These are phyloP conservation scores for Suillus fuscotomentosus DNA, from an alignment of 768 basidiomycete genomes.

Conservation along the genomic window DNA sequence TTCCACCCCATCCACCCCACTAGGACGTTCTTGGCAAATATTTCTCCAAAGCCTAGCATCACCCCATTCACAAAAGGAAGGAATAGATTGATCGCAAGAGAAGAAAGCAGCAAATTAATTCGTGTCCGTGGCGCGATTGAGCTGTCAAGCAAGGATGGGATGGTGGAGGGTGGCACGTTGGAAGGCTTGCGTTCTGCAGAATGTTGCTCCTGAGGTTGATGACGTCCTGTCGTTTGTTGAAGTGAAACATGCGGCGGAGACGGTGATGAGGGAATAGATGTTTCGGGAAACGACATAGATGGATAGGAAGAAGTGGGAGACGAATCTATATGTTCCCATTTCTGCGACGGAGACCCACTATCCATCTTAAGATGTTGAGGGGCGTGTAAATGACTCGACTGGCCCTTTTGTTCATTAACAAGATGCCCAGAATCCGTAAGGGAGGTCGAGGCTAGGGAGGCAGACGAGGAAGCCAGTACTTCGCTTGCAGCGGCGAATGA, in stretches of 20 bases:
- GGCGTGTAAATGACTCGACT: slow-evolving; percentile 7
- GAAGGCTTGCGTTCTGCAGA: slow-evolving; percentile 26
- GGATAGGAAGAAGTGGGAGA: slow-evolving; percentile 66
- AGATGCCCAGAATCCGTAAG: slow-evolving; percentile 41
- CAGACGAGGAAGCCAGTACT: slow-evolving; percentile 20
- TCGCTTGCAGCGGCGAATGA: slow-evolving; percentile 7
- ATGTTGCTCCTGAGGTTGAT: slow-evolving; percentile 30
- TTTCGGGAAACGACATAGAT: slow-evolving; percentile 75
- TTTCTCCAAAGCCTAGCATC: slow-evolving; percentile 96
- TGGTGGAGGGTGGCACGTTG: slow-evolving; percentile 42
- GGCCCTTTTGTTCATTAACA: slow-evolving; percentile 38
- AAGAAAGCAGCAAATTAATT: slow-evolving; percentile 63
- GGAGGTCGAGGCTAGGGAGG: slow-evolving; percentile 21
- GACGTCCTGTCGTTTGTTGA: slow-evolving; percentile 10
- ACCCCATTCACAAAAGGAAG: slow-evolving; percentile 92
- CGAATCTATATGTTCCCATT: slow-evolving; percentile 74
- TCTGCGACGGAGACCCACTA: slow-evolving; percentile 41
- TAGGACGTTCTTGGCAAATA: slow-evolving; percentile 81
- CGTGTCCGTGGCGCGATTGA: slow-evolving; percentile 55
- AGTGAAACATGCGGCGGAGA: slow-evolving; percentile 23
- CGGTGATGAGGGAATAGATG: slow-evolving; percentile 51
- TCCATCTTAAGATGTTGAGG: slow-evolving; percentile 32
- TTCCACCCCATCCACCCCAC: slow-evolving; percentile 51
- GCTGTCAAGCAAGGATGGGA: slow-evolving; percentile 69
- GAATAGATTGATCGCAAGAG: slow-evolving; percentile 79